These are phyloP conservation scores for Alternaria postmessia DNA, from an alignment of 2,329 filamentous ascomycete species.

Conservation along the genomic window DNA sequence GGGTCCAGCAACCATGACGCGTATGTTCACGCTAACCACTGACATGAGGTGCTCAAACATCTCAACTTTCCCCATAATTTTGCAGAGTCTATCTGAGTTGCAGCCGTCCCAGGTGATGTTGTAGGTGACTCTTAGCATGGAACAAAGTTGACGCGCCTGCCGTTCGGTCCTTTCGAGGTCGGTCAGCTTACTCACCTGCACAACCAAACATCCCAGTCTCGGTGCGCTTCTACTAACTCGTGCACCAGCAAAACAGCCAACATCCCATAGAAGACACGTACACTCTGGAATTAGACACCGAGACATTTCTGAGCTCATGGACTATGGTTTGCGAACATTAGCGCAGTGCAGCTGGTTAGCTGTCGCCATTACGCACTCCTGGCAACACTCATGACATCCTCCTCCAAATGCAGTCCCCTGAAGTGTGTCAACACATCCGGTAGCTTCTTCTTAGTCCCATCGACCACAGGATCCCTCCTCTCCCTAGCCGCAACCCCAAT, in stretches of 20 bases:
- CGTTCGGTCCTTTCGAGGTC: neutral
- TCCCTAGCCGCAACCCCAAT: constrained; percentile 62
- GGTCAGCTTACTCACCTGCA: neutral
- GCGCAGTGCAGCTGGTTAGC: neutral
- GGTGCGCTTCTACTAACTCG: neutral
- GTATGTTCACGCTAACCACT: neutral
- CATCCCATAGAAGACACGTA: neutral
- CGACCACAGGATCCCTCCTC: constrained; percentile 8
- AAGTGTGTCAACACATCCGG: constrained; percentile 53
- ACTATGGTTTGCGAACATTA: neutral
- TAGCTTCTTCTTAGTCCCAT: constrained; percentile 38
- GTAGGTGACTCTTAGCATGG: neutral
- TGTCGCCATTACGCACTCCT: constrained; percentile 10
- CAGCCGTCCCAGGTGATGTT: neutral
- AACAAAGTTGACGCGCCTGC: neutral
- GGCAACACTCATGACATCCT: constrained; percentile 49
- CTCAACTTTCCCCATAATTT: neutral
- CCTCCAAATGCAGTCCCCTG: constrained; percentile 56
- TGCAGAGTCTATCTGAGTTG: neutral
- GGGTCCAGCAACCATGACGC: neutral
- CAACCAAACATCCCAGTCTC: neutral
- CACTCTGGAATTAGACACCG: too few relatives aligned
- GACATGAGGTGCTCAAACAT: neutral
- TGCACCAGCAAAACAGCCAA: neutral
- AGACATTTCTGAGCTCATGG: neutral